phyloP scores from a whole-genome alignment of 805 yeast species.

The Metschnikowia gruessii region DNA sequence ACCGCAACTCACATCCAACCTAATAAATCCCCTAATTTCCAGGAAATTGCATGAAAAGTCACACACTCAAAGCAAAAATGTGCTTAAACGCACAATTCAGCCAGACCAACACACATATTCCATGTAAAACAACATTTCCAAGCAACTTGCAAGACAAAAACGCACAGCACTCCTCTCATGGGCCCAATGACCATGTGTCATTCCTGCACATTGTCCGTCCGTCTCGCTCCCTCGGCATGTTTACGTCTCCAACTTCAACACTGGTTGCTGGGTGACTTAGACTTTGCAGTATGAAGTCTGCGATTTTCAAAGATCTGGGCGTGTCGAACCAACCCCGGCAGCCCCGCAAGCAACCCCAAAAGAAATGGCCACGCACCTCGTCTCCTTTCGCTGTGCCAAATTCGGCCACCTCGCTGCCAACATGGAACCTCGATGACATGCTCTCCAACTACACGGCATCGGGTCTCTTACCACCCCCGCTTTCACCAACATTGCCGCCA shows the following conservation, averaged over 20 bases:
- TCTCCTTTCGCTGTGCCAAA: conserved; percentile 13
- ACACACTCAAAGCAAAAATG: too few species aligned
- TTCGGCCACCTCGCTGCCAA: conserved; percentile 7
- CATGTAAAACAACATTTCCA: too few species aligned
- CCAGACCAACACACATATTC: too few species aligned
- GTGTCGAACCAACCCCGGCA: conserved; percentile 11
- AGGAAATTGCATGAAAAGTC: too few species aligned
- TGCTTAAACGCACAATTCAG: too few species aligned
- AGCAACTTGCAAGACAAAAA: too few species aligned
- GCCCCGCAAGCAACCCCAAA: conserved; percentile 9
- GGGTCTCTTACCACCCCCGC: conserved; percentile 35
- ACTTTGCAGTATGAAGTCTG: conserved; percentile 18
- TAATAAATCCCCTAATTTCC: too few species aligned
- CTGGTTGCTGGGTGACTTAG: neutral
- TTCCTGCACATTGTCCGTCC: neutral
- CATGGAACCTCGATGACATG: conserved; percentile 43
- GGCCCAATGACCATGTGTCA: too few species aligned
- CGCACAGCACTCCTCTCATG: too few species aligned
- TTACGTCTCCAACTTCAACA: neutral
- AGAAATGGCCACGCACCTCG: conserved; percentile 13
- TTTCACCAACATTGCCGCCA: conserved; percentile 41
- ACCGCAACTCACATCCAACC: too few species aligned
- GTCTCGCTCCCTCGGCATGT: neutral
- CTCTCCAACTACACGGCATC: conserved; percentile 31
- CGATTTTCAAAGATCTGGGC: conserved; percentile 18